phyloP scores from a whole-genome alignment of 2,329 filamentous ascomycete genomes.

The Beauveria rudraprayagi region DNA sequence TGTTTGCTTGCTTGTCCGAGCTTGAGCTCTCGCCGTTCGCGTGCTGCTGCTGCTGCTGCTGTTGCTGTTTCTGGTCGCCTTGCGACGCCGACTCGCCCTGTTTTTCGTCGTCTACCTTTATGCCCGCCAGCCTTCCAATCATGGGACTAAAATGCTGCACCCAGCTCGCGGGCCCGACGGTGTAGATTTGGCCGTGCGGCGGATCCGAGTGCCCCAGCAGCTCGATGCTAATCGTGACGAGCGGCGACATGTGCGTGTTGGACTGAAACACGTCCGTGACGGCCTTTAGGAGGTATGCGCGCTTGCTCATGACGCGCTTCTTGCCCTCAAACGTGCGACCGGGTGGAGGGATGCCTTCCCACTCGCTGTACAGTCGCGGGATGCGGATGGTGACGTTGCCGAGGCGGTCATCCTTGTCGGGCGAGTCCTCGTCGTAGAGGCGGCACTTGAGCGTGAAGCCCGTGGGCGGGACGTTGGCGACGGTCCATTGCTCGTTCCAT shows the following conservation, averaged over 20 bases:
- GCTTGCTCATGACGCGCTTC: constrained; percentile 80
- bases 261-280: constrained; percentile 55
- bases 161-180: constrained; percentile 66
- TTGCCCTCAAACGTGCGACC: constrained; percentile 60
- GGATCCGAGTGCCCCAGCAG: constrained; percentile 68
- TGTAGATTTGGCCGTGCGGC: constrained; percentile 65
- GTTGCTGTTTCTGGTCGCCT: not conserved
- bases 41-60: constrained; percentile 17
- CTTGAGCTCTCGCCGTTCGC: constrained; percentile 31
- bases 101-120: constrained; percentile 46
- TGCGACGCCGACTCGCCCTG: constrained; percentile 39
- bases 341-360: constrained; percentile 57
- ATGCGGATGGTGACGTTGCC: constrained; percentile 74
- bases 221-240: constrained; percentile 64
- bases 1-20: constrained; percentile 30
- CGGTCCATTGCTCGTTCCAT: constrained; percentile 82
- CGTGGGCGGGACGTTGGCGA: constrained; percentile 73
- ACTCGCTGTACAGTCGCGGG: constrained; percentile 50
- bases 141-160: constrained; percentile 83
- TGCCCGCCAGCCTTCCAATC: constrained; percentile 72
- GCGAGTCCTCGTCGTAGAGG: constrained; percentile 83
- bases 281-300: constrained; percentile 70
- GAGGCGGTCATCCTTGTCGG: constrained; percentile 77
- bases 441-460: constrained; percentile 82
- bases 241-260: constrained; percentile 59